These are phyloP conservation scores for Globisporangium canariense DNA, from an alignment of 352 stramenopile genomes.

Conservation along the genomic window DNA sequence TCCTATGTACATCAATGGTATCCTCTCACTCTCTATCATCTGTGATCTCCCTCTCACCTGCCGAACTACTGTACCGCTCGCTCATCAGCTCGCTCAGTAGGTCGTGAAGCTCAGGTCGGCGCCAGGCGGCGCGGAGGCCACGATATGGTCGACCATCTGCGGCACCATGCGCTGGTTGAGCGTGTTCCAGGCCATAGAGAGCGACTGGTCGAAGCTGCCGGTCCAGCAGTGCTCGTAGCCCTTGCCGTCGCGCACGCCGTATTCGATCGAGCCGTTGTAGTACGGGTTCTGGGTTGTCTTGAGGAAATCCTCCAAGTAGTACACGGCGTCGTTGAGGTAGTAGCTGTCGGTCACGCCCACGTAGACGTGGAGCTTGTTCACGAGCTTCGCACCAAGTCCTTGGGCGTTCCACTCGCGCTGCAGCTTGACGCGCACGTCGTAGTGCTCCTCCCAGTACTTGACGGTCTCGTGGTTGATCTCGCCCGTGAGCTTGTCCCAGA, in stretches of 20 bases:
- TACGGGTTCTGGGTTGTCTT: slow-evolving; percentile 55
- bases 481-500: slow-evolving; percentile 71
- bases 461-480: slow-evolving; percentile 56
- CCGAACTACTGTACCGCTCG: background rate
- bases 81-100: slow-evolving; percentile 19
- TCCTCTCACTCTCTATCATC: background rate
- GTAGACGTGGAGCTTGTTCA: slow-evolving; percentile 77
- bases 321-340: slow-evolving; percentile 74
- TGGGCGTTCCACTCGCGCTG: slow-evolving; percentile 53
- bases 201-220: slow-evolving; percentile 61
- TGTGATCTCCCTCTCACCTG: too few species aligned
- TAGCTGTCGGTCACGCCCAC: slow-evolving; percentile 75
- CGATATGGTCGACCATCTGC: slow-evolving; percentile 62
- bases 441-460: slow-evolving; percentile 66
- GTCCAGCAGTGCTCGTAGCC: slow-evolving; percentile 80
- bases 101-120: slow-evolving; percentile 55
- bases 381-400: slow-evolving; percentile 54
- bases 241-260: slow-evolving; percentile 59
- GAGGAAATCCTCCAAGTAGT: slow-evolving; percentile 64
- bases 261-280: slow-evolving; percentile 74
- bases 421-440: slow-evolving; percentile 65
- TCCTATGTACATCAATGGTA: too few species aligned
- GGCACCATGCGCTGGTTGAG: slow-evolving; percentile 74
- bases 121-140: slow-evolving; percentile 34
- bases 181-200: slow-evolving; percentile 68